These are phyloP conservation scores for Orychophragmus violaceus DNA, from an alignment of 345 rosid species.

Conservation along the genomic window DNA sequence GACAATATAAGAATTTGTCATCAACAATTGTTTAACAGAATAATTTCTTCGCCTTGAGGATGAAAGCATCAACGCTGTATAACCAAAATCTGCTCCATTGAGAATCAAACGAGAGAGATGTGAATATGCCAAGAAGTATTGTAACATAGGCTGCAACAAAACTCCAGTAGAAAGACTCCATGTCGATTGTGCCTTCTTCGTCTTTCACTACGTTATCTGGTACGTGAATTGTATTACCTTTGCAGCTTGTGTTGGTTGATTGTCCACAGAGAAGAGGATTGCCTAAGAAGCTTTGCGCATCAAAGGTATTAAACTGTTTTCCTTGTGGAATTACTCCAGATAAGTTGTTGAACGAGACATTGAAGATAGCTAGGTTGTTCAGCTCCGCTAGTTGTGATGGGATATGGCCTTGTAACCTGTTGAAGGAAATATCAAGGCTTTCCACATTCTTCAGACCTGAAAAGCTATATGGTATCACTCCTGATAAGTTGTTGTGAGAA, in stretches of 20 bases:
- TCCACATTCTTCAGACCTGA: constrained; percentile 26
- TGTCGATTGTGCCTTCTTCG: too few species aligned
- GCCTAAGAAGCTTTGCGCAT: background rate
- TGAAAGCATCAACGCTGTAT: too few species aligned
- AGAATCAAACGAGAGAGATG: constrained; percentile 19
- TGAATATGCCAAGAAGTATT: background rate
- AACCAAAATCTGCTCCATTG: too few species aligned
- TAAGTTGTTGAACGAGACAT: background rate
- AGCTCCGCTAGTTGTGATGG: background rate
- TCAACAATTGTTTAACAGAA: too few species aligned
- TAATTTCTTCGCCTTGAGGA: too few species aligned
- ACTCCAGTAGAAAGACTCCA: too few species aligned
- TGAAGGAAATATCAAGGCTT: constrained; percentile 29
- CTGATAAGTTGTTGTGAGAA: constrained; percentile 25
- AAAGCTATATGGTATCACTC: constrained; percentile 22
- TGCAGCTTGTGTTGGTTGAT: background rate
- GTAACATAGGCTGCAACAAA: too few species aligned
- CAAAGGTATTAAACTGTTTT: background rate
- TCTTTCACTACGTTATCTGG: too few species aligned
- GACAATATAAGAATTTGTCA: background rate
- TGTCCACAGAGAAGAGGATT: too few species aligned
- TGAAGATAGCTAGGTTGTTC: background rate
- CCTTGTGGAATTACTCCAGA: too few species aligned
- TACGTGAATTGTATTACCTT: too few species aligned
- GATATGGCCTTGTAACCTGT: background rate